A percentile compares a stretch with the other conserved stretches of the same genome.
phyloP scores from a whole-genome alignment of 2,329 filamentous ascomycete genomes.

The Colletotrichum euphorbiae region DNA sequence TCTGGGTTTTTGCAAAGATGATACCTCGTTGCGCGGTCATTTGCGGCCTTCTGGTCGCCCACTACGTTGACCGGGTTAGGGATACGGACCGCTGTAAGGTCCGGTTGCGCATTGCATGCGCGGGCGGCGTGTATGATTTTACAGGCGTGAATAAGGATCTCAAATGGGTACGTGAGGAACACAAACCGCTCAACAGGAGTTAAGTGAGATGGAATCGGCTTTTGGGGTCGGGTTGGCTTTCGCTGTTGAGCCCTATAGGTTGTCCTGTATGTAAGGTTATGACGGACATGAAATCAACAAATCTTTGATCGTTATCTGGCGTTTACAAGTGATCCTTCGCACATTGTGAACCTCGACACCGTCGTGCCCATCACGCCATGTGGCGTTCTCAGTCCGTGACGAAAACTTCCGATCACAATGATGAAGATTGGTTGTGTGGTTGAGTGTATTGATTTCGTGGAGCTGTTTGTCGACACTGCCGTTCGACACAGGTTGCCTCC shows the following conservation, averaged over 20 bases:
- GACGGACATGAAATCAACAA: slow-evolving; percentile 41
- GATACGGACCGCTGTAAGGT: slow-evolving; percentile 14
- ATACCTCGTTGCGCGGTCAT: slow-evolving; percentile 36
- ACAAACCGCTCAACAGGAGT: slow-evolving; percentile 25
- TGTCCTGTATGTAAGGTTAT: slow-evolving; percentile 39
- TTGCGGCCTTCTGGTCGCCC: slow-evolving; percentile 1
- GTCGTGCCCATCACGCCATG: too few relatives aligned
- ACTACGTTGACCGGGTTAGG: background rate
- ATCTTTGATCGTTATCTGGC: slow-evolving; percentile 11
- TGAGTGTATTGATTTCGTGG: too few relatives aligned
- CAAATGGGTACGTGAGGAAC: slow-evolving; percentile 28
- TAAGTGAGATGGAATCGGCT: slow-evolving; percentile 27
- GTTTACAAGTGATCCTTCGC: background rate
- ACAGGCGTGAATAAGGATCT: slow-evolving; percentile 30
- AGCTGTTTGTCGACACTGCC: too few relatives aligned
- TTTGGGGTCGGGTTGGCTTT: slow-evolving; percentile 31
- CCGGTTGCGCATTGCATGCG: slow-evolving; percentile 5
- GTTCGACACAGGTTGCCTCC: too few relatives aligned
- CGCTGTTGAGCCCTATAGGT: slow-evolving; percentile 14
- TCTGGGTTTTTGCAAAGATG: slow-evolving; percentile 41
- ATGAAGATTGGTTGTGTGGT: too few relatives aligned
- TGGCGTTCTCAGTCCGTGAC: too few relatives aligned
- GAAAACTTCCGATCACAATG: too few relatives aligned
- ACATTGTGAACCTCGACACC: too few relatives aligned
- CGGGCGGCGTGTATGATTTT: slow-evolving; percentile 37